Percentiles rank a stretch among this genome's conserved stretches.
Evolutionary conservation across 192 early-diverging fungal species (phyloP).

Genomic region (Rhizophagus clarus): DNA sequence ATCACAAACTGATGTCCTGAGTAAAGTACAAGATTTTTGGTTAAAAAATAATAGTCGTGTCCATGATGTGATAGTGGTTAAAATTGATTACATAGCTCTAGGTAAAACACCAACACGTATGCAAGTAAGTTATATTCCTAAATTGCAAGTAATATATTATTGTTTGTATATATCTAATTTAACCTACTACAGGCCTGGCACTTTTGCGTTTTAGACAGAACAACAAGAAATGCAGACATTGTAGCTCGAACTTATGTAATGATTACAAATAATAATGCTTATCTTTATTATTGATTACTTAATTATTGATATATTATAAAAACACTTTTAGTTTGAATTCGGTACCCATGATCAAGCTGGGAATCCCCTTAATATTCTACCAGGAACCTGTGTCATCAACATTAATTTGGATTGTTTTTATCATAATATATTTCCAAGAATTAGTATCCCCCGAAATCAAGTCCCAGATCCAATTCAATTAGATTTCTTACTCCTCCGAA

Average conservation of each 20-base stretch:
- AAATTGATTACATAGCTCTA: neutral
- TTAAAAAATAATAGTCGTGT: neutral
- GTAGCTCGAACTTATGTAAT: neutral
- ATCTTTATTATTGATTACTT: neutral
- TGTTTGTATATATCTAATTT: neutral
- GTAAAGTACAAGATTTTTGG: neutral
- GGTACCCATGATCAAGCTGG: too few species aligned
- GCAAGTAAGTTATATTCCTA: conserved; percentile 8
- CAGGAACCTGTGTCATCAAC: neutral
- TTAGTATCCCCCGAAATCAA: neutral
- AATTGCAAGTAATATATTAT: neutral
- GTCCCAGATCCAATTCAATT: too few species aligned
- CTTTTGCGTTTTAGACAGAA: neutral
- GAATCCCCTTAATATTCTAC: neutral
- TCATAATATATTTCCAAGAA: neutral
- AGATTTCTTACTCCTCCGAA: too few species aligned
- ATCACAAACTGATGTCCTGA: neutral
- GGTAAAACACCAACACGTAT: neutral
- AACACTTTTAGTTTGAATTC: neutral
- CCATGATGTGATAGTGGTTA: neutral
- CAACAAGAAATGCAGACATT: neutral
- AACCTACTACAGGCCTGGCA: neutral
- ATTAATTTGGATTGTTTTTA: neutral
- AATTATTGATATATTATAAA: too few species aligned
- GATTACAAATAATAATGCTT: neutral